Evolutionary conservation across 1,284 basidiomycete species (phyloP), one percentile per base, ranked within the genome.

Genomic region (Coniferiporia sulphurascens): DNA sequence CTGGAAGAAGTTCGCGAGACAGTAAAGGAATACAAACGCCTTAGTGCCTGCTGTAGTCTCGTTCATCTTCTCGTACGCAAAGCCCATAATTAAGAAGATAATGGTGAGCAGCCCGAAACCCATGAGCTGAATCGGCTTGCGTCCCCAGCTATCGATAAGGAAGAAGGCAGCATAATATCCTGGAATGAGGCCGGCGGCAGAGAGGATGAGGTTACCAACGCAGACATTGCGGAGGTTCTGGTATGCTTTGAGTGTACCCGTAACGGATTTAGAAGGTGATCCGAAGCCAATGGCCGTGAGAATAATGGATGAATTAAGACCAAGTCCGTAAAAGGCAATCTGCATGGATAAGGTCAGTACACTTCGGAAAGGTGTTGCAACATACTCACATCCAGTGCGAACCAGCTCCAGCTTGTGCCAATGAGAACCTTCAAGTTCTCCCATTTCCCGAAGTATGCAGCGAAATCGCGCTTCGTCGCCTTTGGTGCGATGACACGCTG

Each of bases 11-110:
- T 77, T 80, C 52, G 83, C 73, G 57, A 86, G 73, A 70, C 83
- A 85, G 71, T 81, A 89, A 46, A 87, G 72, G 69, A 81, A 78
- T 52, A 87, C 78, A 69, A 89, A 85, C 0, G 78, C 74, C 43
- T 78, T 77, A 22, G 65, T 72, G 58, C 67, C 71, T n/a, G 64
- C 3, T 15, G 19, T 1, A 19, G 79, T 74, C 50, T 75, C 70
- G 60, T 75, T 77, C 66, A 90, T 77, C 65, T 74, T 73, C 64
- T 80, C 66, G 70, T 84, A 87, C 9, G 74, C 80, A 68, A 86
- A 84, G 53, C 79, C 78, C 75, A 83, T 79, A 62, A 73, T 65
- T 58, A 74, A 63, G 70, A 85, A 83, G 19, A 84, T 71, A 51
- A 78, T 64, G 12, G 82, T 79, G 58, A 89, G 76, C 51, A 81